Evolutionary conservation across 257 asterid species (phyloP).

Genomic region (Solanum stenotomum): DNA sequence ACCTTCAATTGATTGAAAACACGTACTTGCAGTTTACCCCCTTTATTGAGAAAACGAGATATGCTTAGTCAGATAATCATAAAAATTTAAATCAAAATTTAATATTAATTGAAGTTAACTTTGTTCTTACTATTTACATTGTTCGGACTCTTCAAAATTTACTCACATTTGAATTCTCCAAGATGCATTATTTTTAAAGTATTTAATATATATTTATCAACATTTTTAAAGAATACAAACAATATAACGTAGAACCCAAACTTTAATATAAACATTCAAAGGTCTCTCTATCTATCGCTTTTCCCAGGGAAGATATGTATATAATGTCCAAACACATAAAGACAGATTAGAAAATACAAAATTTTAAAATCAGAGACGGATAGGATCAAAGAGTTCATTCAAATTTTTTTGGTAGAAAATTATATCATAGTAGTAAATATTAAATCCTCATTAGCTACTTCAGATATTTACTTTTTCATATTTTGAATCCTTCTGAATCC

Average conservation of each 20-base stretch:
- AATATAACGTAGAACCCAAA: not conserved
- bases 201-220: not conserved
- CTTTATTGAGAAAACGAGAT: not conserved
- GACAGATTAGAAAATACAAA: not conserved
- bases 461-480: too few relatives aligned
- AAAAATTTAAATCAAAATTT: not conserved
- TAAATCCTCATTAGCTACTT: not conserved
- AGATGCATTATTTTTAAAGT: not conserved
- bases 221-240: too few relatives aligned
- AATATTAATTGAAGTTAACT: not conserved
- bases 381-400: too few relatives aligned
- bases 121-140: not conserved
- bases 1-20: not conserved
- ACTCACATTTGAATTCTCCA: not conserved
- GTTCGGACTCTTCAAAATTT: not conserved
- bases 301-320: not conserved
- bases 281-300: not conserved
- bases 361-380: not conserved
- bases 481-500: too few relatives aligned
- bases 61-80: not conserved
- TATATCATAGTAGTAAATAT: too few relatives aligned
- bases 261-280: not conserved
- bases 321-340: not conserved
- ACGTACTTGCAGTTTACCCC: too few relatives aligned
- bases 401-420: too few relatives aligned